phyloP scores from a whole-genome alignment of 1,284 basidiomycete genomes.

The Malassezia obtusa region DNA sequence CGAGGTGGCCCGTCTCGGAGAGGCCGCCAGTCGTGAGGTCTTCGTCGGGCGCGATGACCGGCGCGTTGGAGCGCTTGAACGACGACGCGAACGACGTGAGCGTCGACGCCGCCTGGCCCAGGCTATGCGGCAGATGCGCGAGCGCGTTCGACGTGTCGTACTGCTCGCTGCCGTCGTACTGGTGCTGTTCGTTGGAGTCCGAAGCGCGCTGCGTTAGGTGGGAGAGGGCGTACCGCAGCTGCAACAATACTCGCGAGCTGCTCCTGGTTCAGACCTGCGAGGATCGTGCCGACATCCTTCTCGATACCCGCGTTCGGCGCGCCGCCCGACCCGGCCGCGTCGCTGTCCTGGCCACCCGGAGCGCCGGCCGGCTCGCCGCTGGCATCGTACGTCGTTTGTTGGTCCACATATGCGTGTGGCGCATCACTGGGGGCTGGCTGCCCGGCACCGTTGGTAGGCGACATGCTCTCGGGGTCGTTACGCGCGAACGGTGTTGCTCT shows the following conservation, averaged over 20 bases:
- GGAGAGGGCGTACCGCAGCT: conserved; percentile 23
- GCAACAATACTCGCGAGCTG: conserved; percentile 39
- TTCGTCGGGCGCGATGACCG: conserved; percentile 10
- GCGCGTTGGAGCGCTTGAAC: conserved; percentile 28
- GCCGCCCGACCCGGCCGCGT: conserved; percentile 10
- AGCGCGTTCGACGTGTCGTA: conserved; percentile 16
- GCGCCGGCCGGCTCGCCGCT: not conserved
- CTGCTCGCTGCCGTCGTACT: conserved; percentile 1
- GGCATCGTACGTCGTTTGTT: conserved; percentile 9
- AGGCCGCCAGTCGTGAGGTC: conserved; percentile 7
- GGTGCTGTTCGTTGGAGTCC: conserved; percentile 11
- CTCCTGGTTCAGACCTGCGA: conserved; percentile 35
- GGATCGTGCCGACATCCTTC: conserved; percentile 36
- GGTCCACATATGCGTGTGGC: conserved; percentile 15
- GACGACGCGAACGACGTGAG: conserved; percentile 33
- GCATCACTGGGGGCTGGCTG: conserved; percentile 6
- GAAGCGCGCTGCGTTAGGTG: conserved; percentile 18
- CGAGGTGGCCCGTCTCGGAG: conserved; percentile 8
- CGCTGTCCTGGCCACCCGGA: conserved; percentile 3
- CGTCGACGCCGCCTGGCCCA: conserved; percentile 36
- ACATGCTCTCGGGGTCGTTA: not conserved
- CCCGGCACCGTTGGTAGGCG: conserved; percentile 9
- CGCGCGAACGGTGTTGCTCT: conserved; percentile 12
- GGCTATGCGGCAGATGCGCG: conserved; percentile 18
- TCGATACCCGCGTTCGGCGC: conserved; percentile 19